Base-by-base conservation (phyloP, 2,329 filamentous ascomycete genomes). In the Alternaria sp. region DNA sequence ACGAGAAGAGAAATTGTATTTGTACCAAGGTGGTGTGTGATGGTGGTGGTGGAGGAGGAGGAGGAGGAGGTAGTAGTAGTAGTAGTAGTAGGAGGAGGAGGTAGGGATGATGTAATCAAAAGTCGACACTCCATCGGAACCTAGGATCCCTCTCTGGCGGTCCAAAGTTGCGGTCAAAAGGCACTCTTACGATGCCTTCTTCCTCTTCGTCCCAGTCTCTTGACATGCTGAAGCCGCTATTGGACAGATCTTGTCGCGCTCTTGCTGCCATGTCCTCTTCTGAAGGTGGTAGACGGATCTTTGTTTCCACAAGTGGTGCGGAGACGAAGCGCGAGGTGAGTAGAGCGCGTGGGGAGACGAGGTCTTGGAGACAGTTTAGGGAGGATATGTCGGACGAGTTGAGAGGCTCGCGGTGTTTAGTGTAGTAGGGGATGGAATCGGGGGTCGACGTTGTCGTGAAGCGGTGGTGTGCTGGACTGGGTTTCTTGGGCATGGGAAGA, bases 71-170 rank as follows among this genome's bases (percentile, higher is more conserved):
- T 48, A 26, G 44, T 17, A 17, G 31, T 39, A 39, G 37, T 17
- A 17, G 17, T 17, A 17, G 17, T 1, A 17, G 17, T 1, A 17
- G 17, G 23, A 14, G 24, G 44, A 17, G 34, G 17, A 21, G 17
- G 36, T 39, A 39, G n/a, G 37, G 10, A 33, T 7, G 48, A 51
- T 36, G 21, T 5, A 13, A 39, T 46, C 53, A 81, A 52, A 80
- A 77, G 56, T 81, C 79, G 50, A 81, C 79, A 60, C 73, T 80
- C 78, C 78, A 80, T 54, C 78, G 60, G 61, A 78, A 70, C 39
- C 68, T 67, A 1, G 76, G 74, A 60, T 80, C 78, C 14, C 76
- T 68, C 55, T 72, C 72, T 9, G 60, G 71, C 52, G 61, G 70
- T 40, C 72, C 75, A 48, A 53, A 70, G 60, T 74, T 68, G 0